A percentile compares a stretch with the other conserved stretches of the same genome.
These are phyloP conservation scores for Nicotiana benthamiana DNA, from an alignment of 257 asterid genomes.

Conservation along the genomic window DNA sequence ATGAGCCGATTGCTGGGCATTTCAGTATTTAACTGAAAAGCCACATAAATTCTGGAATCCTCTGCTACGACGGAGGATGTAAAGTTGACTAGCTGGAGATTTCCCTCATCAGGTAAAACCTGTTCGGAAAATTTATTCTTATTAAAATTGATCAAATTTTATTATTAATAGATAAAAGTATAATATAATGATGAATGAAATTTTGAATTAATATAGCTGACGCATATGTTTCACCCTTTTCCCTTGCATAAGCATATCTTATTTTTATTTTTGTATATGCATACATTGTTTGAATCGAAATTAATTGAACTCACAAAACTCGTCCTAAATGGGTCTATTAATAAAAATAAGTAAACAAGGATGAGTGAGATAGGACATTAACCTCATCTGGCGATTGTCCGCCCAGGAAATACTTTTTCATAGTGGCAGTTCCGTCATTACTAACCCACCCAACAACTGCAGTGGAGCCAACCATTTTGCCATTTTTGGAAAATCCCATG, in stretches of 20 bases:
- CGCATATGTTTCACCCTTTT: no score
- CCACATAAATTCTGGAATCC: constrained; percentile 40
- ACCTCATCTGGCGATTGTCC: constrained; percentile 39
- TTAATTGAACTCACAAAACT: no score
- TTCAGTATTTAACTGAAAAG: constrained; percentile 40
- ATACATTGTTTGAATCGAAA: no score
- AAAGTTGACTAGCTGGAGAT: constrained; percentile 33
- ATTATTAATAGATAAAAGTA: no score
- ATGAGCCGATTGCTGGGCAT: constrained; percentile 41
- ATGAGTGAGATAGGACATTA: no score
- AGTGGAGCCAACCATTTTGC: constrained; percentile 68
- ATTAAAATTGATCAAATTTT: no score
- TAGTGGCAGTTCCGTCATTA: constrained; percentile 9
- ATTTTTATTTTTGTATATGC: no score
- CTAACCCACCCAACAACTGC: constrained; percentile 66
- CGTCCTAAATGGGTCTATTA: no score
- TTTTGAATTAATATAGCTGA: no score
- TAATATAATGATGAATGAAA: no score
- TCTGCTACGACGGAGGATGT: constrained; percentile 30
- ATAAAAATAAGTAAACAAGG: no score
- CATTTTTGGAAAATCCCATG: constrained; percentile 64
- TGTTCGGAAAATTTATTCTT: neutral
- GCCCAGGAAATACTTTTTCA: constrained; percentile 42
- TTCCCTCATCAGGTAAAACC: constrained; percentile 33
- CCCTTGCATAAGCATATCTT: no score